Conservation (phyloP, 139 green algal species). For the Chlorella sp. region DNA sequence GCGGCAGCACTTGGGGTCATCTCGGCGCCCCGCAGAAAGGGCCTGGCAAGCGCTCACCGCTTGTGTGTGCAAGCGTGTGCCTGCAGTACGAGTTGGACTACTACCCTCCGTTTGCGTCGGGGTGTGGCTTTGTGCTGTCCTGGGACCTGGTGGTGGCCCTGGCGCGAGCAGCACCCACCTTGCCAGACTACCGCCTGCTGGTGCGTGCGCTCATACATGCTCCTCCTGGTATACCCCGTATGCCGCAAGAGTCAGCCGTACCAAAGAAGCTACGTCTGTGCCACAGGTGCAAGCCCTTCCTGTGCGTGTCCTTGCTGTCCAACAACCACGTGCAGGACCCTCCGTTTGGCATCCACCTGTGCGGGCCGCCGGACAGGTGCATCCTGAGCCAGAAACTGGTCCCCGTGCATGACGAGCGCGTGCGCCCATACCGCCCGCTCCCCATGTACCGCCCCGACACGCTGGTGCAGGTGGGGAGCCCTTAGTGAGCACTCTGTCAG, state of each 20-base stretch:
- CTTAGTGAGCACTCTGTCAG: neutral
- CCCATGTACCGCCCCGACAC: slow-evolving; percentile 45
- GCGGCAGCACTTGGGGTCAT: too few relatives aligned
- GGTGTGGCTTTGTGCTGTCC: slow-evolving; percentile 57
- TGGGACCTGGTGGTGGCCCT: slow-evolving; percentile 46
- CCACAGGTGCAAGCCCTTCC: too few relatives aligned
- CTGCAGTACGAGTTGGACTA: slow-evolving; percentile 51
- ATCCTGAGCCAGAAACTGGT: slow-evolving; percentile 32
- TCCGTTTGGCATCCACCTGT: slow-evolving; percentile 63
- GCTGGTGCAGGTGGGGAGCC: slow-evolving; percentile 3
- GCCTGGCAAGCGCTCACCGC: too few relatives aligned
- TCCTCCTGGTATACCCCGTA: too few relatives aligned
- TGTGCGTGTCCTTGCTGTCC: too few relatives aligned
- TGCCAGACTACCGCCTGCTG: slow-evolving; percentile 58
- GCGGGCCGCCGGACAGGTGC: slow-evolving; percentile 29
- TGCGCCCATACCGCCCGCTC: slow-evolving; percentile 52
- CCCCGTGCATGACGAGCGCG: slow-evolving; percentile 48
- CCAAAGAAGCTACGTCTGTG: too few relatives aligned
- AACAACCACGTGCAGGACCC: too few relatives aligned
- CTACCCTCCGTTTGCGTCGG: slow-evolving; percentile 58
- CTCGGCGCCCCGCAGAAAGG: too few relatives aligned
- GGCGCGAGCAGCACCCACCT: slow-evolving; percentile 13
- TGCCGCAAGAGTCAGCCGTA: too few relatives aligned
- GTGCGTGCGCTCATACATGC: too few relatives aligned
- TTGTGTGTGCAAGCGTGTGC: too few relatives aligned